Percentiles rank a stretch among this genome's conserved stretches.
These are phyloP conservation scores for Sordaria brevicollis DNA, from an alignment of 495 filamentous ascomycete species.

Conservation along the genomic window DNA sequence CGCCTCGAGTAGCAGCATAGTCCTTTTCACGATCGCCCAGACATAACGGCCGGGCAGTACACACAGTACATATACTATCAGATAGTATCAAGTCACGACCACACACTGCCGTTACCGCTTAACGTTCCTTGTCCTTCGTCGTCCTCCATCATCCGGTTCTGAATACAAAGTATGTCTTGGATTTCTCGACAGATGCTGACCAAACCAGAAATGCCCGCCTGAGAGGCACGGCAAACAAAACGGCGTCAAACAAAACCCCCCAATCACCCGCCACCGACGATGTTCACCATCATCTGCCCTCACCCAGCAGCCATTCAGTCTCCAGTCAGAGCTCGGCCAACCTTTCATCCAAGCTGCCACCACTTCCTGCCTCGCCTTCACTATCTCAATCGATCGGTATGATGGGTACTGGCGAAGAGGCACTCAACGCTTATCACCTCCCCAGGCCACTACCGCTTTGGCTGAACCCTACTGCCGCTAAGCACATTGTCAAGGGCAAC, in stretches of 20 bases:
- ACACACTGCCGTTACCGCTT: background rate
- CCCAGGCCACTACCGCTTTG: constrained; percentile 31
- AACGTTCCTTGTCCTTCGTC: background rate
- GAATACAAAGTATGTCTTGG: background rate
- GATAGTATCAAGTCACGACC: background rate
- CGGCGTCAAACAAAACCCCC: constrained; percentile 28
- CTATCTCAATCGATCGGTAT: constrained; percentile 23
- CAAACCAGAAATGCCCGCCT: constrained; percentile 35
- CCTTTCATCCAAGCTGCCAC: constrained; percentile 40
- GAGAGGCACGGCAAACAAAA: constrained; percentile 33
- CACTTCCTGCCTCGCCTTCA: constrained; percentile 37
- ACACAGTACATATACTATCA: background rate
- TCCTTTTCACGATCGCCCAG: background rate
- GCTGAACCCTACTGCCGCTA: constrained; percentile 60
- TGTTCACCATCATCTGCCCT: constrained; percentile 20
- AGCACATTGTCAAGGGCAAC: constrained; percentile 87
- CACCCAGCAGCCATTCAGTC: constrained; percentile 34
- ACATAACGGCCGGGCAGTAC: background rate
- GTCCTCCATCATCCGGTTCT: background rate
- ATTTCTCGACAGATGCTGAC: constrained; percentile 17
- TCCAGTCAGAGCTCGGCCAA: constrained; percentile 37
- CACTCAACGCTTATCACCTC: constrained; percentile 39
- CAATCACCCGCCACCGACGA: constrained; percentile 24
- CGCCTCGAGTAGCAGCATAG: background rate
- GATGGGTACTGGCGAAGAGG: constrained; percentile 31